Percentiles rank a stretch among this genome's conserved stretches.
Conservation (phyloP, 1,139 yeast genomes). For the Torulaspora pretoriensis region DNA sequence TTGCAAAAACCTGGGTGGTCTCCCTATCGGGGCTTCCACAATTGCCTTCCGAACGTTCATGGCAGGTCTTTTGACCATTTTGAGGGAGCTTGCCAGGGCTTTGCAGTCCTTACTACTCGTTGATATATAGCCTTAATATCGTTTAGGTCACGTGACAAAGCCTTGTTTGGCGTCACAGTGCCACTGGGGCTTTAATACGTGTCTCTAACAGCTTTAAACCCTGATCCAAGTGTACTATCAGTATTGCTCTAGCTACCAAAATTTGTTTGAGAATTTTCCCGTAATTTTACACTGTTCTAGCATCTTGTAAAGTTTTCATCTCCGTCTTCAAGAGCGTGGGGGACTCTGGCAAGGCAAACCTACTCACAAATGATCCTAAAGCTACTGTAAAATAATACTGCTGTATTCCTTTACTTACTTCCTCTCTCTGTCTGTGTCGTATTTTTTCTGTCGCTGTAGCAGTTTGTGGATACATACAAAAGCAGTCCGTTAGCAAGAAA, state of each 20-base stretch:
- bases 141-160: background rate
- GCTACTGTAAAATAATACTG: too few relatives aligned
- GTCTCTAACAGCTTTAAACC: background rate
- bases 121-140: background rate
- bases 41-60: slow-evolving; percentile 29
- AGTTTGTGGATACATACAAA: background rate
- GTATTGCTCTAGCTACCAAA: too few relatives aligned
- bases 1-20: slow-evolving; percentile 21
- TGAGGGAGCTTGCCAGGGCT: background rate
- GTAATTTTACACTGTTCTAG: background rate
- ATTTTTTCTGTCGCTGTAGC: background rate
- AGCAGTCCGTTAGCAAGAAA: background rate
- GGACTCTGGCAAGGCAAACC: background rate
- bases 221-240: too few relatives aligned
- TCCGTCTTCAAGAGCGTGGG: background rate
- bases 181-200: background rate
- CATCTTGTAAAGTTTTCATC: background rate
- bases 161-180: background rate
- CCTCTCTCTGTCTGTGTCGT: background rate
- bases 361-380: too few relatives aligned
- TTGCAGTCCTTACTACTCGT: background rate
- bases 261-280: background rate
- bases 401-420: background rate
- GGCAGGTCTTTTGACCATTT: background rate
- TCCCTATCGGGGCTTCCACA: slow-evolving; percentile 16